Evolutionary conservation across 2,329 filamentous ascomycete genomes (phyloP), one percentile per base, ranked within the genome.

Genomic region (Cytospora piceae): DNA sequence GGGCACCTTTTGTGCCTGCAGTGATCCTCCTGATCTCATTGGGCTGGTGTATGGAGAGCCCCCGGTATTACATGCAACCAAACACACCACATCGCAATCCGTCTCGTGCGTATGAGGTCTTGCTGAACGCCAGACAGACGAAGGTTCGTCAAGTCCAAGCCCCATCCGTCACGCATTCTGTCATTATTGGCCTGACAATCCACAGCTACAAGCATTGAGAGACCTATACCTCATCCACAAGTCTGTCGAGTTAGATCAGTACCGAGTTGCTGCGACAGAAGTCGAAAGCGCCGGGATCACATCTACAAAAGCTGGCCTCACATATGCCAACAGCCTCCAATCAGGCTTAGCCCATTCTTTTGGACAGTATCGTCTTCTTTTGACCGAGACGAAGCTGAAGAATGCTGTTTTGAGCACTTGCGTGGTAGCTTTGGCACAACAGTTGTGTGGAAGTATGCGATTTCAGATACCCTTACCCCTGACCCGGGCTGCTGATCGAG

Each of bases 191-290:
- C n/a, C 29, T 42, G 24, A 42, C 24, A 22, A 2, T 4, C 4
- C 20, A 3, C 51, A 79, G 75, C 71, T 81, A 8, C 77, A 79
- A 74, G 79, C 78, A 0, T 70, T 80, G 4, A 71, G 78, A 12
- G 79, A 80, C 55, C 71, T 80, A 11, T 81, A 80, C 62, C 69
- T 79, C 11, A 74, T 81, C 34, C 73, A 79, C 59, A 77, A 74
- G 58, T 73, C 73, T 4, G 58, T 65, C 24, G 65, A 67, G 54
- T 64, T 74, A 31, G 67, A 72, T 17, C 67, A 71, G 31, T 72
- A 73, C 27, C 64, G 57, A 5, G 7, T 32, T 22, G 51, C n/a
- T n/a, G 17, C 53, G 9, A 34, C 29, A 27, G 58, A 39, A 15
- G 27, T 29, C 17, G 22, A 57, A 6, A 56, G 60, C 5, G 42